These are phyloP conservation scores for Haematococcus lacustris DNA, from an alignment of 139 green algal species.

Conservation along the genomic window DNA sequence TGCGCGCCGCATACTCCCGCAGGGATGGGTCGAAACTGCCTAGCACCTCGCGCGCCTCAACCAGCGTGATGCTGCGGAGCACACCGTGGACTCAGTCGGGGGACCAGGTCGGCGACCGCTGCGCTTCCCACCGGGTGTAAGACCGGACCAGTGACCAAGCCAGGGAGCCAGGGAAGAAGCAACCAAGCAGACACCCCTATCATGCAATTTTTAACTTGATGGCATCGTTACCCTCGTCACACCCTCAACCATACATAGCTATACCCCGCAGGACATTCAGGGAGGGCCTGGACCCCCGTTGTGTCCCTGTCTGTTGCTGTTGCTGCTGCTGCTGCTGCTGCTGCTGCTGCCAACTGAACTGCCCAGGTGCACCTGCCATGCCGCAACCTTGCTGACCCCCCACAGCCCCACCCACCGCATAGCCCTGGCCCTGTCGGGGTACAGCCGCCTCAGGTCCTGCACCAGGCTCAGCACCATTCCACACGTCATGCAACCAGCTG, in stretches of 20 bases:
- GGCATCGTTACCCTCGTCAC: not conserved
- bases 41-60: slow-evolving; percentile 73
- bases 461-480: no score
- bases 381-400: not conserved
- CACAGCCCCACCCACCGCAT: slow-evolving; percentile 24
- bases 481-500: no score
- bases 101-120: not conserved
- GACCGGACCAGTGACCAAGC: not conserved
- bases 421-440: slow-evolving; percentile 39
- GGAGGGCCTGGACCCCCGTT: no score
- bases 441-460: slow-evolving; percentile 43
- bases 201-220: not conserved
- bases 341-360: no score
- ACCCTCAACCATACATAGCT: not conserved
- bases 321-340: no score
- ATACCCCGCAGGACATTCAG: not conserved
- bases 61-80: slow-evolving; percentile 55
- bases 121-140: not conserved
- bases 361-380: no score
- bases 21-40: slow-evolving; percentile 70
- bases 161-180: not conserved
- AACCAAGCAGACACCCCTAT: not conserved
- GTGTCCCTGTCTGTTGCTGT: no score
- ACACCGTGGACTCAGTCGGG: not conserved
- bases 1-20: slow-evolving; percentile 68